Evolutionary conservation across 768 basidiomycete species (phyloP).

Genomic region (Cytidiella melzeri): DNA sequence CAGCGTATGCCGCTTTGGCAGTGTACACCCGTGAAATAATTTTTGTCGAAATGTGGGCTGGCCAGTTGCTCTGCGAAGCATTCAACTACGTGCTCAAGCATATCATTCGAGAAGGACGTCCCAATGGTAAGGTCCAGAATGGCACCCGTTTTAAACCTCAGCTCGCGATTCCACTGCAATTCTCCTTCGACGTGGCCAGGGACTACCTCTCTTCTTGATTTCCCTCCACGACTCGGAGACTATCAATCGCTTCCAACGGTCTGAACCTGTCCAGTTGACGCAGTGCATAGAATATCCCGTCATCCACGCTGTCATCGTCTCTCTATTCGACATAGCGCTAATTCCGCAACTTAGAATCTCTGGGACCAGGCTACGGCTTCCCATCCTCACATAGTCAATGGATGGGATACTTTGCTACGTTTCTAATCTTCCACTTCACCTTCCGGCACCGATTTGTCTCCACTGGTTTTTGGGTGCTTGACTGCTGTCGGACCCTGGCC

Average conservation of each 20-base stretch:
- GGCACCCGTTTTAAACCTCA: too few relatives aligned
- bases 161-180: too few relatives aligned
- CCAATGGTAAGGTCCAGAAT: conserved; percentile 50
- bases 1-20: conserved; percentile 71
- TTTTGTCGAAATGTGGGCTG: conserved; percentile 81
- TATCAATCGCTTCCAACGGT: too few relatives aligned
- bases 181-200: too few relatives aligned
- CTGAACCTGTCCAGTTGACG: too few relatives aligned
- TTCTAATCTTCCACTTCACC: conserved; percentile 66
- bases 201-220: too few relatives aligned
- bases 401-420: conserved; percentile 83
- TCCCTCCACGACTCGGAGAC: too few relatives aligned
- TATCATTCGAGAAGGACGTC: conserved; percentile 61
- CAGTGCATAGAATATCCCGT: too few relatives aligned
- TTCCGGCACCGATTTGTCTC: conserved; percentile 60
- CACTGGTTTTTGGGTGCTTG: conserved; percentile 45
- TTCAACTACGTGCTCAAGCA: conserved; percentile 68
- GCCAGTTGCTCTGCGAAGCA: conserved; percentile 67
- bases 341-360: conserved; percentile 33
- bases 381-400: conserved; percentile 88
- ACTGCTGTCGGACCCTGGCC: conserved; percentile 39
- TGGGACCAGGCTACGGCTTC: conserved; percentile 76
- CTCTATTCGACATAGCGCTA: too few relatives aligned
- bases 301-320: too few relatives aligned
- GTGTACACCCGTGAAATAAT: conserved; percentile 73